Base-by-base conservation (phyloP, 257 asterid species). In the Fraxinus excelsior region DNA sequence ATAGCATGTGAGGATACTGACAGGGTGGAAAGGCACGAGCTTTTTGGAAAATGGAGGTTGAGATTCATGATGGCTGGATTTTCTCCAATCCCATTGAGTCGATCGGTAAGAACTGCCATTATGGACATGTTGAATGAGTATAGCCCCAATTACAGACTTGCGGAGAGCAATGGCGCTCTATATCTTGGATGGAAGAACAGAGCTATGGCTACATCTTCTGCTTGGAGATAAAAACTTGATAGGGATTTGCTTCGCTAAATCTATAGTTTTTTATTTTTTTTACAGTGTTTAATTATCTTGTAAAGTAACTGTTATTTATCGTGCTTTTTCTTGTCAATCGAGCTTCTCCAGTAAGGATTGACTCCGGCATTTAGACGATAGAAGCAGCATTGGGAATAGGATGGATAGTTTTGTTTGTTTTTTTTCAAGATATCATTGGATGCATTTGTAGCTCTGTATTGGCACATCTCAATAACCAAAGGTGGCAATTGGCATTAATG, bases 101-200 rank as follows among this genome's bases (percentile, higher is more conserved):
- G 87, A 25, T 84, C 97, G 0, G 98, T 92, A 3, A 75, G 90
- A 5, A 80, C 70, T n/a, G 87, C 89, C 8, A 74, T 88, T 8
- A 80, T 31, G 73, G 88, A 85, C 28, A 79, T 92, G 91, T 74
- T 94, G 82, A 87, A 82, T 56, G 97, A 88, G 6, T 91, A 83
- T 34, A 90, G 88, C 86, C 56, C 88, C 62, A 90, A 92, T 81
- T 94, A 78, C 81, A 71, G 87, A 66, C 32, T 88, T 64, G 89
- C 76, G 0, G 95, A 91, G 74, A 84, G 80, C 31, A 78, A 91
- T 18, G 97, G 96, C 1, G 94, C 92, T 0, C 74, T 94, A 73
- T 91, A 82, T 80, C 97, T 94, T 44, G 97, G 97, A 67, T 92
- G 97, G 97, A 94, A 91, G 88, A 89, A 83, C 80, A 85, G 96